These are phyloP conservation scores for Mentha longifolia DNA, from an alignment of 257 asterid species.

Conservation along the genomic window DNA sequence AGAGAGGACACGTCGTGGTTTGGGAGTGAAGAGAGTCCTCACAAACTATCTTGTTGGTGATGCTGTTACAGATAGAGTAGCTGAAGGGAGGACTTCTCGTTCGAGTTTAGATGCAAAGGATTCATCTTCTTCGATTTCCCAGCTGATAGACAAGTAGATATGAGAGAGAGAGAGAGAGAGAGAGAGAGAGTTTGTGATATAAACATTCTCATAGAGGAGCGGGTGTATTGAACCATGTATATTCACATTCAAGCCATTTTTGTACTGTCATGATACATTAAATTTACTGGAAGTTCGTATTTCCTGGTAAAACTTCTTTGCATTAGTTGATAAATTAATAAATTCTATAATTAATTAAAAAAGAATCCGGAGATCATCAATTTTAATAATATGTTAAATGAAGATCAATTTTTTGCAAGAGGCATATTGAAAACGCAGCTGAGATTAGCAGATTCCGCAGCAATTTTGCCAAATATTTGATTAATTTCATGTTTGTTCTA, in stretches of 20 bases:
- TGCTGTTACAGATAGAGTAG: slow-evolving; percentile 42
- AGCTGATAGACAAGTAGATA: slow-evolving; percentile 38
- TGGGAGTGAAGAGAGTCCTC: slow-evolving; percentile 76
- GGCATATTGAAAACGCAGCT: no score
- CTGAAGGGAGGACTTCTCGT: slow-evolving; percentile 33
- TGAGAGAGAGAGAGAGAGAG: neutral
- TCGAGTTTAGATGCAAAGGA: slow-evolving; percentile 37
- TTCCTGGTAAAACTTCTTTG: no score
- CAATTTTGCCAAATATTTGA: no score
- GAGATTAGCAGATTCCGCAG: no score
- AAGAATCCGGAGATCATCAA: no score
- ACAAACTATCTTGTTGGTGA: slow-evolving; percentile 73
- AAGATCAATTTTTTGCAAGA: no score
- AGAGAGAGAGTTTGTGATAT: slow-evolving; percentile 2
- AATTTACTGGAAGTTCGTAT: no score
- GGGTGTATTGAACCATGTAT: slow-evolving; percentile 1
- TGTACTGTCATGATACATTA: neutral
- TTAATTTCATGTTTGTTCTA: no score
- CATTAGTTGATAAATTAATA: no score
- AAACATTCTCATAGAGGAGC: neutral
- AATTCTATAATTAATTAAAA: no score
- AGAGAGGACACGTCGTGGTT: slow-evolving; percentile 55
- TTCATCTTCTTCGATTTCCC: slow-evolving; percentile 32
- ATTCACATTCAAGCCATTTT: slow-evolving; percentile 20
- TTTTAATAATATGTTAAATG: no score